Evolutionary conservation across 2,329 filamentous ascomycete species (phyloP), one percentile per base, ranked within the genome.

Genomic region (Claviceps spartinae): DNA sequence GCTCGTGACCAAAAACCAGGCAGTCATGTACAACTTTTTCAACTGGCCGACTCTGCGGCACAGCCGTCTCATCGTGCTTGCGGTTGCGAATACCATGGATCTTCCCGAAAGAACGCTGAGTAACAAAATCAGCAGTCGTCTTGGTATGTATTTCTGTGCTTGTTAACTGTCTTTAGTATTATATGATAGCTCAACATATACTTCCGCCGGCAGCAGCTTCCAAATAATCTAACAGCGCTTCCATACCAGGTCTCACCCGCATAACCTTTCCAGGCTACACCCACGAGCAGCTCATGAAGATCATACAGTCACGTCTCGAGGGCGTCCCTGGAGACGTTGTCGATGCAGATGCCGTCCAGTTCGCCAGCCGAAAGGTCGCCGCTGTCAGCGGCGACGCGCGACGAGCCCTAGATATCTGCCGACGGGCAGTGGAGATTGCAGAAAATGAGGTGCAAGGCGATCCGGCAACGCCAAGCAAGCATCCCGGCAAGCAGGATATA

Each of bases 1-100:
- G 69, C 79, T 98, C 7, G 94, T 98, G 5, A 98, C 93, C 13
- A 93, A 91, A 63, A 97, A 95, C 62, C 94, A 98, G 67, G 91
- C 88, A n/a, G 93, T 98, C 69, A 98, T 98, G 93, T 98, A 98
- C 72, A 98, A 98, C 68, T 98, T 98, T 68, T 98, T 98, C 78
- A 98, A 98, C 64, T 98, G 93, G 93, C 93, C 93, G 4, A 86
- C 88, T 11, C 74, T 97, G 51, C 81, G 87, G 48, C 90, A 98
- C 67, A 95, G 88, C 51, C 82, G 90, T 48, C 76, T 98, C 45
- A 96, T 98, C 65, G 94, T 98, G 6, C 80, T 98, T 6, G 94
- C 94, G 11, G 93, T 98, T 18, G 94, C 93, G 50, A 98, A 98
- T 67, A 98, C 93, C 24, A 98, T 98, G 93, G 93, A 98, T 69